A percentile compares a stretch with the other conserved stretches of the same genome.
Evolutionary conservation across 805 yeast species (phyloP).

Genomic region (Candida ovalis): DNA sequence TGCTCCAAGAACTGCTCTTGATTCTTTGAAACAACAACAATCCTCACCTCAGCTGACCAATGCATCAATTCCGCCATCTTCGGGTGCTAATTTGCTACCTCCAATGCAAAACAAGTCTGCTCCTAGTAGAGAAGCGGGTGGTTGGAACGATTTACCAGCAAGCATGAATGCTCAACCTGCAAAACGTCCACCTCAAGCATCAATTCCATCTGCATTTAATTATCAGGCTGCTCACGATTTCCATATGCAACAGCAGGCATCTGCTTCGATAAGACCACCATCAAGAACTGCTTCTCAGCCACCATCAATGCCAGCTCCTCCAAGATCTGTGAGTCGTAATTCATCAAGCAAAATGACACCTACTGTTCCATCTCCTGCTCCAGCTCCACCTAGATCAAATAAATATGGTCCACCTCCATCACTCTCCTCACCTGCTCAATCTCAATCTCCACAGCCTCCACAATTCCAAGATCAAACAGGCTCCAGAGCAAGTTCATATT

Average conservation of each 20-base stretch:
- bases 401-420: slow-evolving; percentile 17
- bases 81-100: slow-evolving; percentile 21
- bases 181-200: slow-evolving; percentile 24
- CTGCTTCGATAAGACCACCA: slow-evolving; percentile 13
- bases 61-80: slow-evolving; percentile 5
- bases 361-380: slow-evolving; percentile 3
- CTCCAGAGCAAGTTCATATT: slow-evolving; percentile 12
- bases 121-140: slow-evolving; percentile 49
- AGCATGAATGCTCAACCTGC: slow-evolving; percentile 28
- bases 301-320: slow-evolving; percentile 29
- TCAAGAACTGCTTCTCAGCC: slow-evolving; percentile 29
- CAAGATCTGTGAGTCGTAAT: slow-evolving; percentile 22
- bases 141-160: slow-evolving; percentile 71
- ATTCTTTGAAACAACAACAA: slow-evolving; percentile 26
- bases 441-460: slow-evolving; percentile 19
- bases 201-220: slow-evolving; percentile 25
- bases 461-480: slow-evolving; percentile 21
- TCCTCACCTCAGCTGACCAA: slow-evolving; percentile 15
- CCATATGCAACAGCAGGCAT: slow-evolving; percentile 12
- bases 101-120: slow-evolving; percentile 28
- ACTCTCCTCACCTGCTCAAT: slow-evolving; percentile 2
- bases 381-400: slow-evolving; percentile 13
- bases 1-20: slow-evolving; percentile 34
- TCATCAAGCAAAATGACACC: slow-evolving; percentile 17
- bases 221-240: slow-evolving; percentile 19